Base-by-base conservation (phyloP, 441 rosid species). In the Gossypium davidsonii region DNA sequence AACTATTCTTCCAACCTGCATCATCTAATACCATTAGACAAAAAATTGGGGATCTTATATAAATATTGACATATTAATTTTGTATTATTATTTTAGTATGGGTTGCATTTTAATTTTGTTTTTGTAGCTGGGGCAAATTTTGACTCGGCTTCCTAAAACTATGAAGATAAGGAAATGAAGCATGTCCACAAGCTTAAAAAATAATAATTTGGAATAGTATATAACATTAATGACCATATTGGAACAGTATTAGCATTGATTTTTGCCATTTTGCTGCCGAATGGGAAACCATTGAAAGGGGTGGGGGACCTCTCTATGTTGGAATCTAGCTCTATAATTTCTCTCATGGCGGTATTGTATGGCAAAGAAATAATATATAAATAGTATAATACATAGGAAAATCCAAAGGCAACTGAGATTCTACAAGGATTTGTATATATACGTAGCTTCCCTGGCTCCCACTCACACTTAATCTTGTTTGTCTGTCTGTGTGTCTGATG, bases 91-190 rank as follows among this genome's bases (percentile, higher is more conserved):
- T 34, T 34, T 34, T 34, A 34, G 39, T 6, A 34, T 34, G 39
- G 39, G 39, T 34, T 34, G 39, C 7, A 34, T 34, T 34, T 37
- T 37, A 37, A 37, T 37, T 37, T 37, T 37, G 42, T 37, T 37
- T 37, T 6, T 37, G 42, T 7, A 37, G 42, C 42, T 37, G 42
- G 42, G 7, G 42, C 42, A 37, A 6, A 21, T 14, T 6, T 53
- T 17, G 65, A 25, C 66, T 21, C 14, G 0, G 2, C 23, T 14
- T 60, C 18, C 31, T 26, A 26, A 42, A 37, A 11, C 39, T 25
- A 61, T 62, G 61, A 7, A 58, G 83, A 81, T 75, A 79, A 79
- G 84, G 63, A 72, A 74, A 74, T 26, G 65, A 80, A 80, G 76
- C 46, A 69, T 49, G 82, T 74, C 78, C 79, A 71, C 83, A 76